A percentile compares a stretch with the other conserved stretches of the same genome.
Conservation (phyloP, 2,329 filamentous ascomycete species). For the Aspergillaceae sp. region DNA sequence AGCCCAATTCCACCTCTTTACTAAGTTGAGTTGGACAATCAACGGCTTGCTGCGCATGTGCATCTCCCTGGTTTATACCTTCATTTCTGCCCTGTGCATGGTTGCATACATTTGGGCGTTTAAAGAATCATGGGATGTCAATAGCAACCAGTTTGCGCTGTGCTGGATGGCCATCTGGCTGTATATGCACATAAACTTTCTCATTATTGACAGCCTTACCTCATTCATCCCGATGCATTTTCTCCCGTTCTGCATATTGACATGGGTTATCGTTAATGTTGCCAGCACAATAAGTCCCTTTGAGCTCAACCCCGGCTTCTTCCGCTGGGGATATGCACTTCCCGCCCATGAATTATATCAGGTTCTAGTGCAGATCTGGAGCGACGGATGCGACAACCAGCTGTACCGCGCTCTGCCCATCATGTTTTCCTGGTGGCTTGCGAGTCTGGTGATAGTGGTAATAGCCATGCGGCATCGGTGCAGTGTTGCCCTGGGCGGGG, state of each 20-base stretch:
- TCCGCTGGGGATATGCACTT: constrained; percentile 30
- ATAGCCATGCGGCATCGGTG: constrained; percentile 1
- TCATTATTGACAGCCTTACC: constrained; percentile 32
- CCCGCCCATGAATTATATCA: constrained; percentile 34
- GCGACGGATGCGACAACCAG: constrained; percentile 29
- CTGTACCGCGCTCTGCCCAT: constrained; percentile 32
- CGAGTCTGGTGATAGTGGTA: not conserved
- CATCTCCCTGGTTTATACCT: constrained; percentile 4
- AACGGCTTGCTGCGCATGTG: constrained; percentile 4
- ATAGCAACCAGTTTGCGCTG: constrained; percentile 26
- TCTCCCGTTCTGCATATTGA: constrained; percentile 33
- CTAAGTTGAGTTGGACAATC: not conserved
- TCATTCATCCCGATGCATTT: constrained; percentile 27
- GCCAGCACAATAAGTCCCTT: constrained; percentile 32
- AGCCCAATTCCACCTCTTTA: constrained; percentile 14
- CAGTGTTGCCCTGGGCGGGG: not conserved
- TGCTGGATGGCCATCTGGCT: constrained; percentile 36
- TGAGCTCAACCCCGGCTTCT: constrained; percentile 31
- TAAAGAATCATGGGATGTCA: constrained; percentile 5
- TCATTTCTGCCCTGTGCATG: constrained; percentile 3
- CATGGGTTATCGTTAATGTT: constrained; percentile 35
- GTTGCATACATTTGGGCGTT: constrained; percentile 9
- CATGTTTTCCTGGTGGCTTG: constrained; percentile 33
- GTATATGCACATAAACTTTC: constrained; percentile 33
- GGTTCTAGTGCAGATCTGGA: constrained; percentile 35